Evolutionary conservation across 169 alveolate genomes (phyloP).

Genomic region (Plasmodium sp.): DNA sequence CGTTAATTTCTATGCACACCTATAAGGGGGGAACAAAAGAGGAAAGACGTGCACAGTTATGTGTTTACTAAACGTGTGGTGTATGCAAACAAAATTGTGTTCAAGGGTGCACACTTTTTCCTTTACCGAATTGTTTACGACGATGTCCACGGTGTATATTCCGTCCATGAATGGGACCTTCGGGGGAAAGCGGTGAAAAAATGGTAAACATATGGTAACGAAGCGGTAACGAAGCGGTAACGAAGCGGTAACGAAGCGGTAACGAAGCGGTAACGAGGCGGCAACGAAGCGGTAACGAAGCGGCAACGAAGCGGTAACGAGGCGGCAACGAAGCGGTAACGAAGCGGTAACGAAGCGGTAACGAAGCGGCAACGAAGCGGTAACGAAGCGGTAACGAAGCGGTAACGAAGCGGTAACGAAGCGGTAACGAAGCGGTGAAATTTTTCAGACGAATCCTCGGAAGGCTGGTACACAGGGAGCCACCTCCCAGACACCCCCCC

Average conservation of each 20-base stretch:
- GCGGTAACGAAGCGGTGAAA: background rate
- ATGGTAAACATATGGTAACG: no score
- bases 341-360: background rate
- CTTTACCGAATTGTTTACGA: slow-evolving; percentile 32
- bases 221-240: background rate
- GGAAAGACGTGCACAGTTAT: background rate
- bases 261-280: background rate
- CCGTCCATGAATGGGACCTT: slow-evolving; percentile 73
- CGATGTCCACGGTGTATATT: slow-evolving; percentile 59
- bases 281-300: background rate
- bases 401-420: background rate
- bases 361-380: background rate
- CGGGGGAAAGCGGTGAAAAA: background rate
- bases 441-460: background rate
- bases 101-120: background rate
- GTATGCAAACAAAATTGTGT: background rate
- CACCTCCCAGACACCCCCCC: background rate
- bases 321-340: no score
- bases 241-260: background rate
- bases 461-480: background rate
- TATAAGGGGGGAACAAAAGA: background rate
- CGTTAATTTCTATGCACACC: slow-evolving; percentile 65
- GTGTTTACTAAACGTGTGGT: background rate
- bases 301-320: no score
- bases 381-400: background rate